Base-by-base conservation (phyloP, 768 basidiomycete genomes). In the Podaxis sp. region DNA sequence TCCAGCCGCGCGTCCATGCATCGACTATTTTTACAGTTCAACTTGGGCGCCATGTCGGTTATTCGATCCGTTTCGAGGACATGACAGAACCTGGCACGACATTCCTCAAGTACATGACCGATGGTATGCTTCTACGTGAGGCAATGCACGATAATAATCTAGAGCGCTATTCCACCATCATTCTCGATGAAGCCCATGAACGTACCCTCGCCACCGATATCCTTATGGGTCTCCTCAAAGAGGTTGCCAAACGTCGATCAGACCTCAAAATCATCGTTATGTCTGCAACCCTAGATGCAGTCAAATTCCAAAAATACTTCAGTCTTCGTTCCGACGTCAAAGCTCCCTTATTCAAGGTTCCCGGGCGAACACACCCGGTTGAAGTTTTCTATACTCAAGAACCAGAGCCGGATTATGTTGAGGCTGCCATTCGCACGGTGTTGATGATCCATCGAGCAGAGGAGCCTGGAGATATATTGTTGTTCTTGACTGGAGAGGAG, bases 81-180 rank as follows among this genome's bases (percentile, higher is more conserved):
- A 90, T 94, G 91, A 90, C 96, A 46, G 83, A 92, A 66, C 78
- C 85, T 0, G 90, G 91, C 0, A 90, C 89, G 35, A 98, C 97
- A 0, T 97, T 99, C 75, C 80, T 99, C 64, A 98, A 97, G 72
- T 98, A 99, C 78, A 97, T 98, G 95, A 99, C 97, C 14, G 97
- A 99, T 67, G 97, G 96, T 83, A 97, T 98, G 95, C 87, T 93
- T 58, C 84, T 96, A n/a, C 88, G 95, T 18, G 95, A 97, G 77
- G 95, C 94, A 4, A 99, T 98, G 95, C 93, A 95, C 74, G 96
- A 98, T 73, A 90, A 93, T 7, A 82, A 85, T 18, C 83, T 98
- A 40, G 79, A 82, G 27, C 86, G 95, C 3, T 99, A 99, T 73
- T 96, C 93, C 18, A 98, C 96, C 21, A 95, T 99, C 74, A 98